Evolutionary conservation across 306 rosid species (phyloP), one percentile per base, ranked within the genome.

Genomic region (Gastrolobium bilobum): DNA sequence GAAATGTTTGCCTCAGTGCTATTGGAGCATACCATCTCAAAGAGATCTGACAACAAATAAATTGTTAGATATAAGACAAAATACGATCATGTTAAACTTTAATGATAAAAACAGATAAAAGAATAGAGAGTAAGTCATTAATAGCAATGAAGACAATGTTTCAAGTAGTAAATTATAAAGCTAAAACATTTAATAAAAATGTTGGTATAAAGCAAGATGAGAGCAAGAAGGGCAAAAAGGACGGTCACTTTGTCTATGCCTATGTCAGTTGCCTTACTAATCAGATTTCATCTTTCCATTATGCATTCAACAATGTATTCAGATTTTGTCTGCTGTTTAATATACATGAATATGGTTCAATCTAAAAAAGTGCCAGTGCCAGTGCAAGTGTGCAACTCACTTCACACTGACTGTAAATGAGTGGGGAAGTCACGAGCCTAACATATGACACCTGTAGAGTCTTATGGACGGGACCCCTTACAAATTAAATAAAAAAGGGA

Each of bases 11-110:
- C 40, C 67, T 54, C 67, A 39, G 88, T 85, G 82, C 69, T 81
- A 59, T 88, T 87, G 67, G 93, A 64, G 86, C 99, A 96, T 65
- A 78, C 90, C 98, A 96, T 96, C 92, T 89, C 89, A 88, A 81
- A 78, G 75, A 96, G 92, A 42, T 85, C 99, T 96, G 88, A 52
- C 40, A 63, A 20, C 47, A 79, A 72, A 65, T 0, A 64, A 62
- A 40, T 53, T 52, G 65, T 71, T 58, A 68, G 35, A 39, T 52
- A 52, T 47, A 50, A 71, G 43, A 54, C 3, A 62, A 37, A 72
- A 68, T 35, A 44, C 5, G 54, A 58, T 8, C 6, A 40, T 20
- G 34, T 9, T 33, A 68, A 64, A 61, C 11, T 50, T 47, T 33
- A 34, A 9, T 54, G 43, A 79, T 59, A 2, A 56, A 10, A 42